Conservation (phyloP, 2,329 filamentous ascomycete genomes). For the Xylaria sp. region DNA sequence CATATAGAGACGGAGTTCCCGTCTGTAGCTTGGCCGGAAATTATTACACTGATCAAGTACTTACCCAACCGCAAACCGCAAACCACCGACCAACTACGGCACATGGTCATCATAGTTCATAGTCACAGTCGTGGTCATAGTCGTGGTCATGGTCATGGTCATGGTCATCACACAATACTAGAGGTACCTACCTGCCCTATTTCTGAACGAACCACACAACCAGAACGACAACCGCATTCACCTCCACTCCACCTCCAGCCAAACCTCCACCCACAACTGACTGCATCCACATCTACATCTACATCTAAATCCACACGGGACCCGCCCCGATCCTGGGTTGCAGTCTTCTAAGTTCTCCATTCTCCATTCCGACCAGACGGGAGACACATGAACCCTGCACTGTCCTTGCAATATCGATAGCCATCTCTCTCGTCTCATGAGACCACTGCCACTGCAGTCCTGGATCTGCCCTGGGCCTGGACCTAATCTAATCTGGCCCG, state of each 20-base stretch:
- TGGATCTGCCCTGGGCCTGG: background rate
- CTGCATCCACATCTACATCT: constrained; percentile 5
- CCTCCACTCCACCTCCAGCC: background rate
- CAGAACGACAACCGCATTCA: constrained; percentile 1
- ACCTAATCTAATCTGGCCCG: background rate
- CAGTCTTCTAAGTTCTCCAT: background rate
- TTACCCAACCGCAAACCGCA: background rate
- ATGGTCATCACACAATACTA: background rate
- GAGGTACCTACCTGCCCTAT: background rate
- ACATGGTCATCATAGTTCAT: background rate
- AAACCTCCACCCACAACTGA: background rate
- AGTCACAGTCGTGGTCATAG: background rate
- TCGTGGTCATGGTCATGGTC: background rate
- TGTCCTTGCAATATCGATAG: constrained; percentile 15
- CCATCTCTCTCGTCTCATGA: constrained; percentile 25
- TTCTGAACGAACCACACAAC: background rate
- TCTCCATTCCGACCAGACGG: constrained; percentile 8
- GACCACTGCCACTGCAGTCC: background rate
- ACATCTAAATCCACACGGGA: constrained; percentile 14
- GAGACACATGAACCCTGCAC: constrained; percentile 8
- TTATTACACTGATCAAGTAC: background rate
- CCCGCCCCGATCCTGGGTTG: constrained; percentile 15
- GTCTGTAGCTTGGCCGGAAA: background rate
- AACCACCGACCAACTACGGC: background rate
- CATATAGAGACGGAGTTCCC: background rate